Evolutionary conservation across 2,329 filamentous ascomycete species (phyloP).

Genomic region (Stachybotrys elegans): DNA sequence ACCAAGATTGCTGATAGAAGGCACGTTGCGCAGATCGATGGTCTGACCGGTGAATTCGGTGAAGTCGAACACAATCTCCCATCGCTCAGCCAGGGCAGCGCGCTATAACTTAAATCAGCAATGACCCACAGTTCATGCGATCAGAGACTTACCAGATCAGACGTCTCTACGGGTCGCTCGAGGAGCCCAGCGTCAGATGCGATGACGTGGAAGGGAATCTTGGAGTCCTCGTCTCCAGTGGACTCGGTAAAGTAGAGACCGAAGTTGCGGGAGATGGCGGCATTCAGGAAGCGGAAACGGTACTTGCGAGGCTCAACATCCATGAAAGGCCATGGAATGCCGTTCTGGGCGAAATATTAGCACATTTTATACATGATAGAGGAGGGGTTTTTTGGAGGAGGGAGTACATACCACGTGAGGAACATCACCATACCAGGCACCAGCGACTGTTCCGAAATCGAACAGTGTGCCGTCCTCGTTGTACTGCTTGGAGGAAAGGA

Average conservation of each 20-base stretch:
- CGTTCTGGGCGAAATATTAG: slow-evolving; percentile 32
- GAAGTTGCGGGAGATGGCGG: slow-evolving; percentile 43
- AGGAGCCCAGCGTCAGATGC: slow-evolving; percentile 50
- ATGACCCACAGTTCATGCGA: neutral
- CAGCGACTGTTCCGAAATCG: slow-evolving; percentile 36
- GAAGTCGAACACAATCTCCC: slow-evolving; percentile 56
- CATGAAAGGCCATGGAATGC: slow-evolving; percentile 53
- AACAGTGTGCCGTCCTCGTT: slow-evolving; percentile 43
- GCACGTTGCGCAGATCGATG: slow-evolving; percentile 31
- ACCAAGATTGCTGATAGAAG: slow-evolving; percentile 21
- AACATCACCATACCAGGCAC: slow-evolving; percentile 49
- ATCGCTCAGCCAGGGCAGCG: slow-evolving; percentile 51
- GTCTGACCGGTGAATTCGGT: slow-evolving; percentile 40
- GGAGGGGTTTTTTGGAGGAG: neutral
- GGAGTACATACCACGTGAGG: slow-evolving; percentile 43
- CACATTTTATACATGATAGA: neutral
- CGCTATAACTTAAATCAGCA: slow-evolving; percentile 12
- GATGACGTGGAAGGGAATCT: slow-evolving; percentile 46
- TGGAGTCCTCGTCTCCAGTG: slow-evolving; percentile 15
- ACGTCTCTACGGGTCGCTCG: slow-evolving; percentile 33
- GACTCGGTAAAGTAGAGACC: slow-evolving; percentile 38
- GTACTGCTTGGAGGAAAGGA: slow-evolving; percentile 46
- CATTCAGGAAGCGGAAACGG: slow-evolving; percentile 49
- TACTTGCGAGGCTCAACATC: slow-evolving; percentile 56
- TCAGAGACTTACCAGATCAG: slow-evolving; percentile 22